These are phyloP conservation scores for Echinosophora koreensis DNA, from an alignment of 306 rosid genomes.

Conservation along the genomic window DNA sequence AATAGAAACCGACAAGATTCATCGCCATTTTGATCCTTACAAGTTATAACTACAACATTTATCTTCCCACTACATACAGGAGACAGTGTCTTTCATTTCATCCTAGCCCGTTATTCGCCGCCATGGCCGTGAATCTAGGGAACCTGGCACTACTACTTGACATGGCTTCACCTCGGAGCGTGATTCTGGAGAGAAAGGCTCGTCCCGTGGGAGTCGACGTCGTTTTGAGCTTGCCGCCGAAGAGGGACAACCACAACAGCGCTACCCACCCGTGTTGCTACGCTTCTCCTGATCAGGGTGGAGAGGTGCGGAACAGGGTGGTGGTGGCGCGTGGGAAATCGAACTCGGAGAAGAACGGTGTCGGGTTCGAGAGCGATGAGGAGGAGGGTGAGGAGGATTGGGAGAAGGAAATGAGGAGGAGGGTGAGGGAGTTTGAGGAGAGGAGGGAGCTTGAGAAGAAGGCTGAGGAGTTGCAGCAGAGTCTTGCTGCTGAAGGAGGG, in stretches of 20 bases:
- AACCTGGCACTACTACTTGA: conserved; percentile 76
- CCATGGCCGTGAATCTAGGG: conserved; percentile 79
- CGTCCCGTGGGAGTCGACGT: conserved; percentile 65
- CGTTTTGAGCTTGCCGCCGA: conserved; percentile 64
- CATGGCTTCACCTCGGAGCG: conserved; percentile 59
- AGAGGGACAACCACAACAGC: conserved; percentile 51
- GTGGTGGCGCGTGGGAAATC: conserved; percentile 55
- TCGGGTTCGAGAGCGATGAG: conserved; percentile 76
- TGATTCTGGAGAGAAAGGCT: conserved; percentile 60
- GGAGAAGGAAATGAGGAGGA: conserved; percentile 82
- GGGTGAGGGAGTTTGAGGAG: conserved; percentile 86
- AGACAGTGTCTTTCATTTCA: background rate
- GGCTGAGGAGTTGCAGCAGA: conserved; percentile 89
- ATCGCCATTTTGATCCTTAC: conserved; percentile 46
- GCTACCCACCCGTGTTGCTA: conserved; percentile 40
- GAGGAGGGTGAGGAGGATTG: conserved; percentile 69
- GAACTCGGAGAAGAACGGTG: conserved; percentile 79
- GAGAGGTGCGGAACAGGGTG: conserved; percentile 62
- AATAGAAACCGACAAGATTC: background rate
- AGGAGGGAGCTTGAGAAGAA: conserved; percentile 85
- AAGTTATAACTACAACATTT: conserved; percentile 33
- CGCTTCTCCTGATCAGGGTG: conserved; percentile 50
- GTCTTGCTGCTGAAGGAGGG: conserved; percentile 49
- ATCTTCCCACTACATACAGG: conserved; percentile 43
- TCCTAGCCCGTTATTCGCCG: conserved; percentile 9